phyloP scores from a whole-genome alignment of 2,329 filamentous ascomycete species.

The Epichloe bromicola region DNA sequence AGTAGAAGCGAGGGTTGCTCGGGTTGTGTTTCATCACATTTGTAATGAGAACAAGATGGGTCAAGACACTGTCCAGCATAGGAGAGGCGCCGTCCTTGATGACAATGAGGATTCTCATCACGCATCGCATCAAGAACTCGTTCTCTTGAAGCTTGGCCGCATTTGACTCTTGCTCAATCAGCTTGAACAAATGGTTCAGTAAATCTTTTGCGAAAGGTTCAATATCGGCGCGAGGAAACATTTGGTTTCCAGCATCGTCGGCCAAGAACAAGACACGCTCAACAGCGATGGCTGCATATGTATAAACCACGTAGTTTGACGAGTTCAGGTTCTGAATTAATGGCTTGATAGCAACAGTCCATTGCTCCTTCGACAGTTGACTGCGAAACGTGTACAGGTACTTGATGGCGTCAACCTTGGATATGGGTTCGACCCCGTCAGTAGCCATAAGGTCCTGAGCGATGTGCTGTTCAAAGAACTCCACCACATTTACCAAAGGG shows the following conservation, averaged over 20 bases:
- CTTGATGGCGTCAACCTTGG: slow-evolving; percentile 97
- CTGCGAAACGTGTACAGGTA: slow-evolving; percentile 95
- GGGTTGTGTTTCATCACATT: slow-evolving; percentile 88
- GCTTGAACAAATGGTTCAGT: slow-evolving; percentile 75
- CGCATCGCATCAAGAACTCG: slow-evolving; percentile 95
- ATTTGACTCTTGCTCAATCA: slow-evolving; percentile 74
- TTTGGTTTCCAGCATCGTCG: slow-evolving; percentile 58
- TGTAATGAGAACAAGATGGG: slow-evolving; percentile 78
- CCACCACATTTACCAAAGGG: slow-evolving; percentile 72
- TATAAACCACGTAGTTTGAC: slow-evolving; percentile 91
- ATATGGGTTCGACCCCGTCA: slow-evolving; percentile 60
- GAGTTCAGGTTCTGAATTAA: slow-evolving; percentile 85
- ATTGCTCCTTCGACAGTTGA: slow-evolving; percentile 82
- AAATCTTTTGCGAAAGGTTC: slow-evolving; percentile 74
- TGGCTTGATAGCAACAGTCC: slow-evolving; percentile 78
- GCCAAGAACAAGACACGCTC: slow-evolving; percentile 81
- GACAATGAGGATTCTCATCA: slow-evolving; percentile 94
- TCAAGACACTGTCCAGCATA: slow-evolving; percentile 65
- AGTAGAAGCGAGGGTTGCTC: slow-evolving; percentile 95
- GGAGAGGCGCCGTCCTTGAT: slow-evolving; percentile 69
- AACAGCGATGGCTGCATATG: slow-evolving; percentile 92
- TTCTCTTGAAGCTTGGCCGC: slow-evolving; percentile 96
- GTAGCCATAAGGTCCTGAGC: slow-evolving; percentile 73
- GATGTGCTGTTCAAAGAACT: slow-evolving; percentile 90
- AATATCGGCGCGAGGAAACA: slow-evolving; percentile 71